Evolutionary conservation across 2,329 filamentous ascomycete genomes (phyloP), one percentile per base, ranked within the genome.

Genomic region (Talaromyces sp.): DNA sequence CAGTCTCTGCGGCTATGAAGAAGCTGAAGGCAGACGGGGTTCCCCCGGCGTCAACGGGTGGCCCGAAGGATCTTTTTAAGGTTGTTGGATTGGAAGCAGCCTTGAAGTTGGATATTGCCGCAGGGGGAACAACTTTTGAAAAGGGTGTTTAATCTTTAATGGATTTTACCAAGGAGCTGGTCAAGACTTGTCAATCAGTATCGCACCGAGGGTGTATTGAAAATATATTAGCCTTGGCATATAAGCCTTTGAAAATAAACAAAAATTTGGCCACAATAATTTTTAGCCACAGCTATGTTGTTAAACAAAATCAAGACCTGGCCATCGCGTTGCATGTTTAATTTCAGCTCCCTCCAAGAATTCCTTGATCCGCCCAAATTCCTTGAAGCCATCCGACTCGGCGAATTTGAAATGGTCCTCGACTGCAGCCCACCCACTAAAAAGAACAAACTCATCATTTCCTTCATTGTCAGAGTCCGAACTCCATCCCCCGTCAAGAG

Each of bases 391-490:
- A 5, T 73, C 70, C 2, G 69, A 70, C 21, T 70, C 62, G 6
- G 65, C 68, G 65, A 78, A 79, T 0, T 58, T 66, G 10, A 59
- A 19, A 59, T 78, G 73, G 52, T 78, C 66, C 35, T 74, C 67
- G 1, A 75, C 66, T 11, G 65, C 64, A 3, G 67, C 66, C 76
- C 77, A 80, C 0, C 74, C 74, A 29, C 62, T 73, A 19, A 80
- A 71, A 0, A 79, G 48, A 2, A 80, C 72, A 64, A 75, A 79
- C 54, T 80, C 77, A 12, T 78, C 73, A 52, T 73, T 70, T n/a
- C 19, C 12, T 31, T 51, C 26, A 11, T 58, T 35, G 29, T 70
- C 69, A 10, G 66, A 66, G 53, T 79, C 77, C 17, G 79, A 62
- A 32, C 77, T 69, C 74, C 74, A 79, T 0, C 76, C 76, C 12